Conservation (phyloP, 345 rosid species). For the Eucalyptus pauciflora region DNA sequence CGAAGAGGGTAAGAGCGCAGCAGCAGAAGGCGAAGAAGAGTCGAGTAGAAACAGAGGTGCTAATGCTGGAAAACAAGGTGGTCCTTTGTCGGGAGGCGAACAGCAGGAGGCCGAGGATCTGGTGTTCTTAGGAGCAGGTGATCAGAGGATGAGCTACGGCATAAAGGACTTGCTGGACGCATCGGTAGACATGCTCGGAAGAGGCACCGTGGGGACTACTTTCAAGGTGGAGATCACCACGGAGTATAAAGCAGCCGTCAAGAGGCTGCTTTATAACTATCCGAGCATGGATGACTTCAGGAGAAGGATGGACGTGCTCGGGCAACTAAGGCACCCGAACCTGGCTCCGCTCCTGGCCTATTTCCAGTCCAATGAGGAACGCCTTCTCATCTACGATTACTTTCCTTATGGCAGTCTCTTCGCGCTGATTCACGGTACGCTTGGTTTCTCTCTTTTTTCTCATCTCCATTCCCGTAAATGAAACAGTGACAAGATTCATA, state of each 20-base stretch:
- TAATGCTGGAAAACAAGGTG: constrained; percentile 16
- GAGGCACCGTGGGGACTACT: constrained; percentile 78
- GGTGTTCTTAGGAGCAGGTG: constrained; percentile 73
- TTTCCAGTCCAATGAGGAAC: constrained; percentile 84
- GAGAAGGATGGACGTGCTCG: constrained; percentile 65
- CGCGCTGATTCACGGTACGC: constrained; percentile 68
- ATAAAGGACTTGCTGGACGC: constrained; percentile 72
- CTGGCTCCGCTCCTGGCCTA: constrained; percentile 77
- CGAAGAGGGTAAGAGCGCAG: background rate
- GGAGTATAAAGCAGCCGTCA: constrained; percentile 80
- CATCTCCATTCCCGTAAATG: background rate
- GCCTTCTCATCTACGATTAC: constrained; percentile 80
- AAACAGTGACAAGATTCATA: background rate
- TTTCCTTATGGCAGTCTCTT: constrained; percentile 93
- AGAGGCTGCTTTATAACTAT: constrained; percentile 45
- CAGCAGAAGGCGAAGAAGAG: background rate
- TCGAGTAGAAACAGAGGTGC: constrained; percentile 18
- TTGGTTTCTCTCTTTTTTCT: background rate
- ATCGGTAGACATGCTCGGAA: constrained; percentile 75
- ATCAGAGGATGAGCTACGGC: constrained; percentile 57
- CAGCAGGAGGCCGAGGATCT: constrained; percentile 51
- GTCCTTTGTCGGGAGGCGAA: constrained; percentile 59
- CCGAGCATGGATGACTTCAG: constrained; percentile 63
- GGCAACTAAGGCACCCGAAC: constrained; percentile 67
- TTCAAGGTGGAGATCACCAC: constrained; percentile 83